Evolutionary conservation across 176 grass and related monocot genomes (phyloP).

Genomic region (Pontederia paniculata): DNA sequence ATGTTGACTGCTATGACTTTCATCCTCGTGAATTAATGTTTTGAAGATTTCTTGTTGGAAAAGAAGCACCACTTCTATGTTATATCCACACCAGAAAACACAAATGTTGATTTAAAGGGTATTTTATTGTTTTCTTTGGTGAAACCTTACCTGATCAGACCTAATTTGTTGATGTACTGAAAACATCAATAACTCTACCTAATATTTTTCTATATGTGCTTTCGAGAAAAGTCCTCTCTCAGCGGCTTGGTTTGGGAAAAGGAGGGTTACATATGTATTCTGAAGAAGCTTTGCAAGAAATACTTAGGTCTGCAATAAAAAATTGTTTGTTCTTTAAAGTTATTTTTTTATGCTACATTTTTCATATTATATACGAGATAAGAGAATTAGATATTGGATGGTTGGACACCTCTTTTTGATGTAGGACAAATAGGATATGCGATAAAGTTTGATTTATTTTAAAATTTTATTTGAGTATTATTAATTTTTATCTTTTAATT

Average conservation of each 20-base stretch:
- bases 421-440: no score
- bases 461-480: no score
- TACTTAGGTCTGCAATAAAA: constrained; percentile 45
- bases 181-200: background rate
- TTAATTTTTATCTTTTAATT: no score
- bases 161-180: background rate
- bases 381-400: no score
- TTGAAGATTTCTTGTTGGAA: constrained; percentile 41
- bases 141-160: no score
- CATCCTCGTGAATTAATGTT: background rate
- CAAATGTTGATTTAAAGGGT: constrained; percentile 95
- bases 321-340: no score
- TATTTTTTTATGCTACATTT: no score
- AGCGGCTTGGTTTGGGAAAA: constrained; percentile 93
- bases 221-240: constrained; percentile 49
- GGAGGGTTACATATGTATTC: constrained; percentile 78
- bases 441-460: no score
- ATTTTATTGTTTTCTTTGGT: constrained; percentile 3
- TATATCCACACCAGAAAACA: constrained; percentile 65
- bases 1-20: background rate
- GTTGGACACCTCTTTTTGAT: no score
- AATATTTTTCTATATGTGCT: background rate
- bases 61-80: constrained; percentile 86
- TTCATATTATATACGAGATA: no score
- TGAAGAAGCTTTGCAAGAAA: constrained; percentile 75